Evolutionary conservation across 2,329 filamentous ascomycete genomes (phyloP).

Genomic region (Hypoxylon sp.): DNA sequence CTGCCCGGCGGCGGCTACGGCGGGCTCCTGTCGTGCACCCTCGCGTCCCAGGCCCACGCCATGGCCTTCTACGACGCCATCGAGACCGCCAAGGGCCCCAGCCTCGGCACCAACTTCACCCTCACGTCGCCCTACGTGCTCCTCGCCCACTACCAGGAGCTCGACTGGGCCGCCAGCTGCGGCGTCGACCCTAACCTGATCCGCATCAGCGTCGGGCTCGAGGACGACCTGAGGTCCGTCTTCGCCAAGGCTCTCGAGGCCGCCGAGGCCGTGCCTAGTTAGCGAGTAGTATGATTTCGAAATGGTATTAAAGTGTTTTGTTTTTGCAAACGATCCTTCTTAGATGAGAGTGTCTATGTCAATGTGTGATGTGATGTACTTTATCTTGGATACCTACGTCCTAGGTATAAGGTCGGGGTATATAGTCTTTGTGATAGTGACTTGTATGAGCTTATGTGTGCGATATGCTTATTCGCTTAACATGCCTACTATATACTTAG

Average conservation of each 20-base stretch:
- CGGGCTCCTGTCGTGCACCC: constrained; percentile 85
- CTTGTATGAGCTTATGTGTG: not conserved
- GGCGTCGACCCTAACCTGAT: constrained; percentile 84
- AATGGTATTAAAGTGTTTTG: not conserved
- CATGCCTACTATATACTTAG: no score
- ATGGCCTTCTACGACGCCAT: constrained; percentile 85
- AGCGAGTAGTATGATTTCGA: constrained; percentile 4
- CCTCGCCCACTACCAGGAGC: constrained; percentile 87
- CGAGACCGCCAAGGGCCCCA: constrained; percentile 91
- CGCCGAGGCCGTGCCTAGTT: constrained; percentile 47
- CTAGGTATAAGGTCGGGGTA: no score
- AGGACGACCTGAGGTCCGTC: constrained; percentile 71
- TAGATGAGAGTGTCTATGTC: no score
- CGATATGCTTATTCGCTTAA: not conserved
- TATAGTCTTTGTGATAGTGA: no score
- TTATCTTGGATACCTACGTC: no score
- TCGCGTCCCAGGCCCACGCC: constrained; percentile 74
- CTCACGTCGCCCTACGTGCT: constrained; percentile 90
- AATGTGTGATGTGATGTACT: no score
- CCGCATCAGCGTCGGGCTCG: constrained; percentile 87
- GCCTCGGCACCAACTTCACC: constrained; percentile 96
- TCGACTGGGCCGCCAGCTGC: constrained; percentile 87
- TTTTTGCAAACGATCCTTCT: no score
- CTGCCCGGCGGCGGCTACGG: constrained; percentile 84
- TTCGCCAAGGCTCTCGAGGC: constrained; percentile 76